A percentile compares a stretch with the other conserved stretches of the same genome.
These are phyloP conservation scores for Pleurostoma richardsiae DNA, from an alignment of 2,329 filamentous ascomycete genomes.

Conservation along the genomic window DNA sequence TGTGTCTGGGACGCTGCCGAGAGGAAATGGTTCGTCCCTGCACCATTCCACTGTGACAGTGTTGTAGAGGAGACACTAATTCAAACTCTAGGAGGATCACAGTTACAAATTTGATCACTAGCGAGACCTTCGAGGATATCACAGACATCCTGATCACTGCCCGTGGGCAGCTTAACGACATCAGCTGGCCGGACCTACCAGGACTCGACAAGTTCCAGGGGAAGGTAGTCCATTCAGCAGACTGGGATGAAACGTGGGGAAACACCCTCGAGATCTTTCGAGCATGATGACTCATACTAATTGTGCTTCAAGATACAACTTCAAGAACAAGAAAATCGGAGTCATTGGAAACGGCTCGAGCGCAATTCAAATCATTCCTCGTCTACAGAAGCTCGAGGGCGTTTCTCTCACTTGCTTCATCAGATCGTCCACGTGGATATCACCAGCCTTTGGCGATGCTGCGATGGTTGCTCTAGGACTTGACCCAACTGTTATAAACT, in stretches of 20 bases:
- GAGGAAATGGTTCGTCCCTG: constrained; percentile 29
- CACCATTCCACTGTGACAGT: too few relatives aligned
- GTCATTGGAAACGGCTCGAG: constrained; percentile 49
- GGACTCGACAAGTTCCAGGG: constrained; percentile 34
- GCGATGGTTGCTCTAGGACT: constrained; percentile 36
- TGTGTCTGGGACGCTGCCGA: constrained; percentile 32
- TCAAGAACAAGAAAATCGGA: constrained; percentile 40
- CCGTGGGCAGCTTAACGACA: constrained; percentile 35
- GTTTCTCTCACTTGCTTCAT: constrained; percentile 38
- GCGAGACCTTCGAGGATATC: constrained; percentile 29
- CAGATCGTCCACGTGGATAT: constrained; percentile 43
- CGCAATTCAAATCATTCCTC: constrained; percentile 47
- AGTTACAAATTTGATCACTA: constrained; percentile 26
- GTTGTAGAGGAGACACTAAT: constrained; percentile 10
- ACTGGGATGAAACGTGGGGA: constrained; percentile 33
- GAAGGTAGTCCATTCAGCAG: constrained; percentile 38
- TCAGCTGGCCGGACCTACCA: constrained; percentile 35
- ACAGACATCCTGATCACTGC: constrained; percentile 34
- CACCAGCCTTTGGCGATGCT: constrained; percentile 38
- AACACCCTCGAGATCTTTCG: not conserved
- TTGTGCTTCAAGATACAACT: constrained; percentile 31
- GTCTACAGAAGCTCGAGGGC: constrained; percentile 37
- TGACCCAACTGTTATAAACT: constrained; percentile 28
- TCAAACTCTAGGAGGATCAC: constrained; percentile 15
- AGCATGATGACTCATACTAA: not conserved